phyloP scores from a whole-genome alignment of 2,329 filamentous ascomycete genomes.

The Microascus cirrosus region DNA sequence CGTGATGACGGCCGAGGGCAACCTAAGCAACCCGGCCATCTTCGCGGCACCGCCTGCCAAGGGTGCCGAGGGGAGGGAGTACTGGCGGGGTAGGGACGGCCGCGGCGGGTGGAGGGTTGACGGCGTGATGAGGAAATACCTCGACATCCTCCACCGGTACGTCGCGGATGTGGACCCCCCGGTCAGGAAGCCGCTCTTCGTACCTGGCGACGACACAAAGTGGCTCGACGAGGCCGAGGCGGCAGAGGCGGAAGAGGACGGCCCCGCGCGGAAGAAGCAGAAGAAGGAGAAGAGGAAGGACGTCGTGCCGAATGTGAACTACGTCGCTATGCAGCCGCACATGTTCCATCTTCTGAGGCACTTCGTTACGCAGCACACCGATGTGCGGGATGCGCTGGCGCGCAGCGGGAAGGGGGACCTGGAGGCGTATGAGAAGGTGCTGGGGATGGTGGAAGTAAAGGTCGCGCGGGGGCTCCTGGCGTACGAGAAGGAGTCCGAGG shows the following conservation, averaged over 20 bases:
- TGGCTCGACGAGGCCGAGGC: conserved; percentile 30
- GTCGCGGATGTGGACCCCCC: conserved; percentile 59
- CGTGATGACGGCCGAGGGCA: conserved; percentile 93
- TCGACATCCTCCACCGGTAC: conserved; percentile 79
- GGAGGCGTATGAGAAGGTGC: conserved; percentile 62
- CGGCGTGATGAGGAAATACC: conserved; percentile 74
- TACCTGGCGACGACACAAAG: conserved; percentile 44
- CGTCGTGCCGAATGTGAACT: conserved; percentile 35
- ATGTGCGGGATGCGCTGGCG: conserved; percentile 78
- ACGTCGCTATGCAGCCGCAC: conserved; percentile 78
- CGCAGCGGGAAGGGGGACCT: conserved; percentile 59
- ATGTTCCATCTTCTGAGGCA: conserved; percentile 85
- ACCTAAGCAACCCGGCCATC: conserved; percentile 81
- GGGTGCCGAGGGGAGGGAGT: conserved; percentile 63
- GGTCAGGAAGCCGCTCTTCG: conserved; percentile 57
- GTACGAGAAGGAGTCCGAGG: conserved; percentile 31
- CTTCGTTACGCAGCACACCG: conserved; percentile 67
- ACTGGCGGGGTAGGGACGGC: conserved; percentile 72
- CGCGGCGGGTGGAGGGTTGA: conserved; percentile 83
- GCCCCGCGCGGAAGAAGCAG: conserved; percentile 41
- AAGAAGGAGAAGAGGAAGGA: conserved; percentile 21
- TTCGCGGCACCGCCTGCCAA: conserved; percentile 59
- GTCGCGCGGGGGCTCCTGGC: conserved; percentile 64
- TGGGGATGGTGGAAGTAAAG: conserved; percentile 62
- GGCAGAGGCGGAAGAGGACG: conserved; percentile 12